Percentiles rank a stretch among this genome's conserved stretches.
These are phyloP conservation scores for Hibiscus mutabilis DNA, from an alignment of 345 rosid species.

Conservation along the genomic window DNA sequence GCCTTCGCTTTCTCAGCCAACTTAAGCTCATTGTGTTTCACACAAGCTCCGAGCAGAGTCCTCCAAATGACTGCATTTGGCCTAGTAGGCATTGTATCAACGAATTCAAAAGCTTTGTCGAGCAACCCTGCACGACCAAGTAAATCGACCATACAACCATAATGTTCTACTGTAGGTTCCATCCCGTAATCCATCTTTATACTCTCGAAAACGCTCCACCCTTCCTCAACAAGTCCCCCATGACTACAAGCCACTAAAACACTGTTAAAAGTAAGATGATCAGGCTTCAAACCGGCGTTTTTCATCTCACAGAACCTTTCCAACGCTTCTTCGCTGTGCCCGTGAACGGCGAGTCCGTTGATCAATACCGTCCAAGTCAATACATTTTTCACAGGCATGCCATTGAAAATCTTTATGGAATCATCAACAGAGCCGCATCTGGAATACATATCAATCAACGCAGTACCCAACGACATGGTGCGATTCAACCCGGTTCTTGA, in stretches of 20 bases:
- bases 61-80: constrained; percentile 49
- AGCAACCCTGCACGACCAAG: constrained; percentile 42
- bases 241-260: constrained; percentile 48
- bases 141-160: constrained; percentile 54
- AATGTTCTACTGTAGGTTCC: constrained; percentile 39
- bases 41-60: constrained; percentile 50
- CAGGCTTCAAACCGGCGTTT: constrained; percentile 27
- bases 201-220: constrained; percentile 35
- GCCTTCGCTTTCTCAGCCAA: constrained; percentile 35
- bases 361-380: constrained; percentile 41
- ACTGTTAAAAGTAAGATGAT: constrained; percentile 32
- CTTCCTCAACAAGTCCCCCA: constrained; percentile 40
- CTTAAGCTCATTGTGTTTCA: constrained; percentile 27
- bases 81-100: constrained; percentile 29
- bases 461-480: constrained; percentile 31
- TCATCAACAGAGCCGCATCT: constrained; percentile 44
- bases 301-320: constrained; percentile 30
- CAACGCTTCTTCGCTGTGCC: constrained; percentile 29
- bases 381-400: constrained; percentile 35
- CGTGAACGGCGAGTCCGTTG: constrained; percentile 47
- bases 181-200: constrained; percentile 27
- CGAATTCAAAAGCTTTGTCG: constrained; percentile 35
- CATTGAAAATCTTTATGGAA: constrained; percentile 30
- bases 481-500: constrained; percentile 21
- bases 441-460: constrained; percentile 48